Base-by-base conservation (phyloP, 768 basidiomycete genomes). In the Fomitopsis serialis region DNA sequence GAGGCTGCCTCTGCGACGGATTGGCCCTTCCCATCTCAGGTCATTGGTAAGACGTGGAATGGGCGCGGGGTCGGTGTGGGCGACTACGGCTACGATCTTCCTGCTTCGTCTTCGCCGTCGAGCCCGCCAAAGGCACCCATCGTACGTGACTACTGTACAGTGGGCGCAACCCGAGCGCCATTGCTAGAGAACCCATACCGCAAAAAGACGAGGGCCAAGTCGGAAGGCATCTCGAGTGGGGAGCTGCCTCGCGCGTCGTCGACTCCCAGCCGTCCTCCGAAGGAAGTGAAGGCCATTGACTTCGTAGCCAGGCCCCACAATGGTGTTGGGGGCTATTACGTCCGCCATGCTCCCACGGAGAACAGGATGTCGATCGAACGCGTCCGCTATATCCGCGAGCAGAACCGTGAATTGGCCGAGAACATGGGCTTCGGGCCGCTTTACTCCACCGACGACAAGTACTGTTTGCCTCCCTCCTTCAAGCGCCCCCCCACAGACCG, bases 271-370 rank as follows among this genome's bases (percentile, higher is more conserved):
- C 50, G 42, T 19, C 29, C 29, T 5, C 29, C 29, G 11, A 32
- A 32, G 29, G 37, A 40, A 5, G 25, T 54, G 6, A 50, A 57
- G 32, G 53, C 59, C 13, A 61, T 65, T 23, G 69, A 70, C 52
- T 68, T 61, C 27, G 64, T 63, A 4, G 53, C 61, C 44, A 62
- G 61, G 45, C 49, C 59, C 3, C 58, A 61, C 47, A 32, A 47
- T 21, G 58, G 58, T 19, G 52, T 53, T 3, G 52, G 55, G 24
- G 53, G 56, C 10, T 61, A 52, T 29, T 64, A 62, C 50, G 43
- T 62, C 24, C 60, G 62, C 3, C 53, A 63, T 23, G 58, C 58
- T 7, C 66, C 61, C 21, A 57, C 56, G 2, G 63, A 62, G 37
- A 55, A 48, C 29, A 34, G 53, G 19, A 49, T 55, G 42, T 25